Base-by-base conservation (phyloP, 1,284 basidiomycete genomes). In the Ustilago nuda region DNA sequence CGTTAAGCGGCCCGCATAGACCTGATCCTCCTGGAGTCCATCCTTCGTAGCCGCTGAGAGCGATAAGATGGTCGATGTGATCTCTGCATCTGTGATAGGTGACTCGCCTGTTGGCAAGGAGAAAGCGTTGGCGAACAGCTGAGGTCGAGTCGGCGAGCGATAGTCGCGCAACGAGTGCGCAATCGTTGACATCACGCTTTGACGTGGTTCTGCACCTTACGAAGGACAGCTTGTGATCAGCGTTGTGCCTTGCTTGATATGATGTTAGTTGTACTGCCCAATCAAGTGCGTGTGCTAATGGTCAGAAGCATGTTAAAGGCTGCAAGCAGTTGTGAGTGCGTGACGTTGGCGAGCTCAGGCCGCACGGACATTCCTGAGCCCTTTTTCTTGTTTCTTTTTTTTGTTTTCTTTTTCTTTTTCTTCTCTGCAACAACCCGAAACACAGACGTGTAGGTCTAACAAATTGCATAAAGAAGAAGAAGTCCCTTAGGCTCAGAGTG, bases 1-100 rank as follows among this genome's bases (percentile, higher is more conserved):
- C 80, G 95, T 91, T 52, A 99, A 88, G 83, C 94, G 93, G 56
- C 97, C 97, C 1, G 80, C 79, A 65, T 81, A 84, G 27, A 83
- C 81, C 54, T 82, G 78, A 32, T 84, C 81, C 56, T 85, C 82
- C 52, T 82, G 75, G n/a, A 72, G 61, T 13, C 71, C 66, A 36
- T 69, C 64, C 48, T 76, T 75, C 32, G 61, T 72, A 0, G 81
- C 72, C 19, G 76, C 82, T 9, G 77, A 79, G 23, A 85, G 78
- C 30, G 83, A 83, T 23, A 85, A 54, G 33, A 85, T 76, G 23
- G 82, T 74, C 41, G 84, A 84, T 8, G 82, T 68, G 56, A 81
- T 81, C 60, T 84, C 82, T 33, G 80, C 78, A 66, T 84, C 82
- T 8, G 63, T 55, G 39, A 80, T 71, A 4, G 82, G 81, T 13